Conservation (phyloP, 305 asterid genomes). For the Solanum hybrid region DNA sequence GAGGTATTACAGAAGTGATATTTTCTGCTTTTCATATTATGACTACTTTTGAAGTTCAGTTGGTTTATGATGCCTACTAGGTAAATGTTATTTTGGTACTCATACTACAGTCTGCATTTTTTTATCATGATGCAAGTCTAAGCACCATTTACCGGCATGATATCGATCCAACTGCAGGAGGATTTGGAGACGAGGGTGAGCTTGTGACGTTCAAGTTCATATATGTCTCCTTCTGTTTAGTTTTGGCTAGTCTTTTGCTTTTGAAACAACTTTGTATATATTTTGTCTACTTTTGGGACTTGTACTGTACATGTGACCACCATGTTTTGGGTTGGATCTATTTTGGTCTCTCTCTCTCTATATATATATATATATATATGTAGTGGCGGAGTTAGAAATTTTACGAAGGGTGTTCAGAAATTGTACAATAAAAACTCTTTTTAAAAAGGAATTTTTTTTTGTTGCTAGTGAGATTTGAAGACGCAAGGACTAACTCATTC, state of each 20-base stretch:
- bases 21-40: background rate
- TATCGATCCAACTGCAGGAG: background rate
- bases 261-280: background rate
- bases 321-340: background rate
- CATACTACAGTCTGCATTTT: too few relatives aligned
- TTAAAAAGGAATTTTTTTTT: too few relatives aligned
- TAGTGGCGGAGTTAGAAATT: too few relatives aligned
- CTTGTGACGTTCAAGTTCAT: background rate
- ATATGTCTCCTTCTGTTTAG: background rate
- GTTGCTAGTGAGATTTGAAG: too few relatives aligned
- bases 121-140: too few relatives aligned
- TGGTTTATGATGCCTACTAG: background rate
- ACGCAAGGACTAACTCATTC: too few relatives aligned
- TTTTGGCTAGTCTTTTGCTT: background rate
- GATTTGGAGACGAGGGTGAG: background rate
- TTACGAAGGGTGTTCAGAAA: too few relatives aligned
- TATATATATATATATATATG: too few relatives aligned
- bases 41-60: background rate
- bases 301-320: background rate
- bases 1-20: background rate
- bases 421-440: background rate
- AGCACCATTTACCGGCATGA: too few relatives aligned
- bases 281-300: background rate
- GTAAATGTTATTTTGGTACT: too few relatives aligned
- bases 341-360: too few relatives aligned